phyloP scores from a whole-genome alignment of 371 early-diverging fungal genomes.

The Rhizopus arrhizus region DNA sequence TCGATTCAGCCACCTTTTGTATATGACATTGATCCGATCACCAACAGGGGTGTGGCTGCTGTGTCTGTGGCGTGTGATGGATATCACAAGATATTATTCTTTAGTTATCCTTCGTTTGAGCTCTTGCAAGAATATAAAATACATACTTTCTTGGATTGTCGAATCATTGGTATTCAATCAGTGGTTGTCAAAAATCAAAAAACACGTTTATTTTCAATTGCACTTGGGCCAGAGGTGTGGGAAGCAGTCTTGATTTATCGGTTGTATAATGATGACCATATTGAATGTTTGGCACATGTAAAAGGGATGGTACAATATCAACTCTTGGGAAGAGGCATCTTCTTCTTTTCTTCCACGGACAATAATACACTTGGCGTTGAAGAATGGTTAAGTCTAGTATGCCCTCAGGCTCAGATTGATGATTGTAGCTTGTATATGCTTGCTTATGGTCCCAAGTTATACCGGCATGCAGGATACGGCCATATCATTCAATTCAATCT shows the following conservation, averaged over 20 bases:
- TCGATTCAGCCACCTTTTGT: constrained; percentile 44
- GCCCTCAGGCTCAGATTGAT: constrained; percentile 15
- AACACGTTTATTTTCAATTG: constrained; percentile 33
- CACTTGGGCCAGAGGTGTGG: constrained; percentile 32
- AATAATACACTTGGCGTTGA: constrained; percentile 3
- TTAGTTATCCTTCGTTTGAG: constrained; percentile 41
- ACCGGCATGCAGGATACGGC: constrained; percentile 27
- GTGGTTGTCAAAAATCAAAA: constrained; percentile 22
- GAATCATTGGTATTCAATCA: constrained; percentile 42
- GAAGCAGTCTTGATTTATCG: constrained; percentile 38
- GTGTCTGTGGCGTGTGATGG: constrained; percentile 26
- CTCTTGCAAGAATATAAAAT: constrained; percentile 34
- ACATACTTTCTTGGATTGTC: constrained; percentile 32
- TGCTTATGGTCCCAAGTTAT: constrained; percentile 30
- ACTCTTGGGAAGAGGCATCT: constrained; percentile 39
- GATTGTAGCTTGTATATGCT: constrained; percentile 30
- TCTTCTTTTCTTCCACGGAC: constrained; percentile 28
- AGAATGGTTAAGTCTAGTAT: constrained; percentile 35
- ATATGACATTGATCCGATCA: constrained; percentile 40
- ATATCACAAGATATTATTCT: constrained; percentile 40
- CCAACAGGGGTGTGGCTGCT: constrained; percentile 35
- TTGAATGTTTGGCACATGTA: constrained; percentile 36
- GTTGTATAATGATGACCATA: constrained; percentile 34
- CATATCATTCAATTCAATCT: constrained; percentile 18
- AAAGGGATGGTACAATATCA: constrained; percentile 16